phyloP scores from a whole-genome alignment of 768 basidiomycete genomes.

The Lactarius psammicola region DNA sequence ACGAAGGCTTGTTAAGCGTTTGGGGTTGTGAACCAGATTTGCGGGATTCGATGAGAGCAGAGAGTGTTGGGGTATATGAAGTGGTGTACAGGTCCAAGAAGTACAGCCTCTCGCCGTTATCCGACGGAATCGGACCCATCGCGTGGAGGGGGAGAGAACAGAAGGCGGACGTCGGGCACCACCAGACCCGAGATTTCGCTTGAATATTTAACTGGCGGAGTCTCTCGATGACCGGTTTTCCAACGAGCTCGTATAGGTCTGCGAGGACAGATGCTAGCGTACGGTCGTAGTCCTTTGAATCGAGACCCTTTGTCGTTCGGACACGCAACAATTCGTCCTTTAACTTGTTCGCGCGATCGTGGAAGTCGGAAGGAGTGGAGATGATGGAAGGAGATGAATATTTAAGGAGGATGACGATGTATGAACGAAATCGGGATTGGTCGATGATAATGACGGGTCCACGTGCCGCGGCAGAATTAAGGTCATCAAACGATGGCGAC shows the following conservation, averaged over 20 bases:
- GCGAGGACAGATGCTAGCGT: neutral
- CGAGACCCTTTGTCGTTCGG: neutral
- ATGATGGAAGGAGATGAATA: conserved; percentile 30
- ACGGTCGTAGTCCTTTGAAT: neutral
- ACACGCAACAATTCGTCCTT: neutral
- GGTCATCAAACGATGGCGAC: neutral
- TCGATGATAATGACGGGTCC: neutral
- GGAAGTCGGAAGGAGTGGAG: conserved; percentile 62
- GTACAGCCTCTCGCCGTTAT: neutral
- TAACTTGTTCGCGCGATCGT: conserved; percentile 55
- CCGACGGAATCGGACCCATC: conserved; percentile 13
- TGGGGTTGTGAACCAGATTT: neutral
- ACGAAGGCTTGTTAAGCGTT: neutral
- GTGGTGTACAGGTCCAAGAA: neutral
- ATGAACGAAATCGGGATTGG: conserved; percentile 23
- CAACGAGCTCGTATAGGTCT: conserved; percentile 1
- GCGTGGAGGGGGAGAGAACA: conserved; percentile 11
- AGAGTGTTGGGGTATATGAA: too few relatives aligned
- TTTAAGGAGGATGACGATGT: neutral
- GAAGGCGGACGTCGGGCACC: neutral
- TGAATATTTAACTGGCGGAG: neutral
- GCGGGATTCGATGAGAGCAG: too few relatives aligned
- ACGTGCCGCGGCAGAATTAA: neutral
- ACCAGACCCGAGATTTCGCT: neutral
- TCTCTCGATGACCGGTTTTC: too few relatives aligned